These are phyloP conservation scores for Penicillium soppii DNA, from an alignment of 495 filamentous ascomycete genomes.

Conservation along the genomic window DNA sequence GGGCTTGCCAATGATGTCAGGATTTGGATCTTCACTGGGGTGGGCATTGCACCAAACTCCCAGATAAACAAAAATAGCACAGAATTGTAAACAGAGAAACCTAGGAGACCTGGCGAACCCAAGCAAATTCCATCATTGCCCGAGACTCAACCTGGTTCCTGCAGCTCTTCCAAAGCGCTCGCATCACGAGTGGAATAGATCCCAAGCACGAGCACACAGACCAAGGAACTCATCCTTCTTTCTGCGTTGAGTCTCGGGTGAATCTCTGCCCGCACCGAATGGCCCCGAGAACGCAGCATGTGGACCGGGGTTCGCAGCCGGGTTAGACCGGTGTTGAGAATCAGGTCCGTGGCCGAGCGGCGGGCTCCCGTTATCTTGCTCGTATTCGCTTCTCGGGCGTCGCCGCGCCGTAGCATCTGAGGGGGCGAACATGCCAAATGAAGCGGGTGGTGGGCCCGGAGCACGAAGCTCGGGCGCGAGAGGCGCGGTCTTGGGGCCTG, in stretches of 20 bases:
- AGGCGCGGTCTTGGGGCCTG: constrained; percentile 36
- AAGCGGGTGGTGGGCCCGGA: constrained; percentile 25
- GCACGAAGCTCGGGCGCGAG: constrained; percentile 25
- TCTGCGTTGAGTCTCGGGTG: constrained; percentile 75
- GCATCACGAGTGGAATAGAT: constrained; percentile 87
- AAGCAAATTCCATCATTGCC: constrained; percentile 10
- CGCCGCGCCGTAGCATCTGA: constrained; percentile 60
- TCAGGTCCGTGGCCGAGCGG: constrained; percentile 46
- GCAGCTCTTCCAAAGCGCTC: not conserved
- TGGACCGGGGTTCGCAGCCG: constrained; percentile 66
- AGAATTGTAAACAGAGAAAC: not conserved
- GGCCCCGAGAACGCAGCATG: constrained; percentile 59
- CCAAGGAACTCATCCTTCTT: constrained; percentile 95
- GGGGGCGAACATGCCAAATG: constrained; percentile 20
- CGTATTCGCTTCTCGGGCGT: constrained; percentile 82
- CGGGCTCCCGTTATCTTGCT: constrained; percentile 66
- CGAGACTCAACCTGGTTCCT: not conserved
- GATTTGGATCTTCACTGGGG: not conserved
- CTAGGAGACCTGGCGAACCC: not conserved
- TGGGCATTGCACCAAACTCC: not conserved
- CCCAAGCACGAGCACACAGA: constrained; percentile 89
- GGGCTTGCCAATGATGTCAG: not conserved
- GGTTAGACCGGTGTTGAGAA: constrained; percentile 52
- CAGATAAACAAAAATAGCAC: not conserved
- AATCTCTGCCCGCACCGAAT: constrained; percentile 75